Base-by-base conservation (phyloP, 768 basidiomycete species). In the Paxillus involutus region DNA sequence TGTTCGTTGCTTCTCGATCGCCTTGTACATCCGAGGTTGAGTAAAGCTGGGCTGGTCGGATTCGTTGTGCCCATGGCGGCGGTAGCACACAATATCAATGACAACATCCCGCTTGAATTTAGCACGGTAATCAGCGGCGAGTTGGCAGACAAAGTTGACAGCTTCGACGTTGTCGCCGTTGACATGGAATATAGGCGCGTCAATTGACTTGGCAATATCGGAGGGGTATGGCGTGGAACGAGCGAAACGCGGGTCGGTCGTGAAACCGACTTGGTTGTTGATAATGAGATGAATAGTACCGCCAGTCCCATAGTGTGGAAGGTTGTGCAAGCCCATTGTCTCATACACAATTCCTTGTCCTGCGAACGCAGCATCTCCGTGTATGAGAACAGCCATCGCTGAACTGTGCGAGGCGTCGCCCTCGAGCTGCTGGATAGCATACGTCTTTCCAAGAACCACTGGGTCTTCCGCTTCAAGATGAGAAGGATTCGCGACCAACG, bases 261-360 rank as follows among this genome's bases (percentile, higher is more conserved):
- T 98, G 78, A 98, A 98, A 55, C 94, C 94, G 57, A 97, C 94
- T 71, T 97, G 94, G 75, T 97, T 97, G 79, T 97, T 97, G 63
- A 97, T 91, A 63, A 96, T 94, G 50, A 98, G 76, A 71, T 98
- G 94, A 62, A 98, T 90, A 47, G 94, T 96, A 56, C 94, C 94
- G 52, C 94, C 94, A 19, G 92, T 95, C 35, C 93, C 92, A 71
- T 96, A 98, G 72, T 81, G 85, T 41, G 91, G 91, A 49, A 98
- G 83, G 68, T 86, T 89, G 76, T 92, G 87, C 76, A 96, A 88
- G 63, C 94, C 94, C 88, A 94, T 94, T 33, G 94, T 95, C 77
- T 98, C 94, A 75, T 98, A 98, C 16, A 98, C 93, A 54, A 96
- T 79, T 72, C 94, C 94, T 68, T 98, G 94, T 30, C 93, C 94